Evolutionary conservation across 768 basidiomycete genomes (phyloP).

Genomic region (Amanita polypyramis): DNA sequence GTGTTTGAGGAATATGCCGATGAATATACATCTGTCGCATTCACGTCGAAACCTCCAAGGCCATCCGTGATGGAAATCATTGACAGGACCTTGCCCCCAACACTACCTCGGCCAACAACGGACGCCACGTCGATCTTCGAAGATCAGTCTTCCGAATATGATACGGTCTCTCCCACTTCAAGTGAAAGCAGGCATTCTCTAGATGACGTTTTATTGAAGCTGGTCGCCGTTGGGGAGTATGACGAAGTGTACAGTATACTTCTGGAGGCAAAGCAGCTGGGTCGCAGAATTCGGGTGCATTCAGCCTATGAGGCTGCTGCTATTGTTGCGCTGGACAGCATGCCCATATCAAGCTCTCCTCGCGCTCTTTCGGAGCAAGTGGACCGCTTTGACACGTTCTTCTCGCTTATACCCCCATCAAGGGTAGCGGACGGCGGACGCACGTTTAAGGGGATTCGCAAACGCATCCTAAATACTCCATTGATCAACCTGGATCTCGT

Average conservation of each 20-base stretch:
- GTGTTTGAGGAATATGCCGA: slow-evolving; percentile 23
- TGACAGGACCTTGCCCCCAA: slow-evolving; percentile 18
- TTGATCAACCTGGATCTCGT: slow-evolving; percentile 19
- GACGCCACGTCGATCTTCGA: slow-evolving; percentile 23
- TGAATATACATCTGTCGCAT: slow-evolving; percentile 17
- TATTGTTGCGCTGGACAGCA: slow-evolving; percentile 12
- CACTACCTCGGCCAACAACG: slow-evolving; percentile 17
- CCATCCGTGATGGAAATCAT: slow-evolving; percentile 19
- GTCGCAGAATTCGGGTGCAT: slow-evolving; percentile 19
- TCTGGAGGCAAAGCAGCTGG: slow-evolving; percentile 21
- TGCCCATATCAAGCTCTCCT: background rate
- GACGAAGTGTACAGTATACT: slow-evolving; percentile 22
- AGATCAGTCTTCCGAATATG: slow-evolving; percentile 19
- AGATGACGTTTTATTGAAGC: slow-evolving; percentile 12
- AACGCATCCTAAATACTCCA: slow-evolving; percentile 16
- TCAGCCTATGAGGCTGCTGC: slow-evolving; percentile 20
- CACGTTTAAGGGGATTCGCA: slow-evolving; percentile 14
- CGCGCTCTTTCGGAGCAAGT: background rate
- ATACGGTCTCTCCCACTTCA: slow-evolving; percentile 6
- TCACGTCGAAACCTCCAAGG: slow-evolving; percentile 8
- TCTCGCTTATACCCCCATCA: slow-evolving; percentile 11
- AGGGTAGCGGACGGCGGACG: slow-evolving; percentile 2
- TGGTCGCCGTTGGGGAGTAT: slow-evolving; percentile 15
- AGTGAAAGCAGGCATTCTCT: slow-evolving; percentile 9
- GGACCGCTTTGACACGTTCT: slow-evolving; percentile 10